Evolutionary conservation across 2,329 filamentous ascomycete genomes (phyloP).

Genomic region (Talaromyces sp.): DNA sequence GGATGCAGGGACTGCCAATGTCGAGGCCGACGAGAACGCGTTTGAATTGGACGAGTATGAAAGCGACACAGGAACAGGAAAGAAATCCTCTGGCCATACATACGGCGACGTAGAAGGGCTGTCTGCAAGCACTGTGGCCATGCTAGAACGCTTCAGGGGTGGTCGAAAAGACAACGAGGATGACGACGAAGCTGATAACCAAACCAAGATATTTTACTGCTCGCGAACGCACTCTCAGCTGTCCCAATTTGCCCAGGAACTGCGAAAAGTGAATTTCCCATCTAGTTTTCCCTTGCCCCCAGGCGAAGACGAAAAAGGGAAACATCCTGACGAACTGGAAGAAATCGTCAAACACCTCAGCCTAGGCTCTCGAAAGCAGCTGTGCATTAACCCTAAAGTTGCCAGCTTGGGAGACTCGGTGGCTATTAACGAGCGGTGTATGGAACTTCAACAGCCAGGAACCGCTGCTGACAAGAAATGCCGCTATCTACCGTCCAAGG

Average conservation of each 20-base stretch:
- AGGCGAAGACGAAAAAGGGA: slow-evolving; percentile 22
- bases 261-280: slow-evolving; percentile 73
- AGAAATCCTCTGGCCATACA: slow-evolving; percentile 17
- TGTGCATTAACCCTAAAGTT: slow-evolving; percentile 86
- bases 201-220: slow-evolving; percentile 84
- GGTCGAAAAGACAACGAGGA: slow-evolving; percentile 41
- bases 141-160: slow-evolving; percentile 65
- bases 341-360: slow-evolving; percentile 76
- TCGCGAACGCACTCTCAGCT: slow-evolving; percentile 91
- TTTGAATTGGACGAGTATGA: slow-evolving; percentile 75
- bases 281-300: slow-evolving; percentile 55
- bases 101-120: slow-evolving; percentile 45
- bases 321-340: slow-evolving; percentile 26
- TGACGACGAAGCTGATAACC: slow-evolving; percentile 57
- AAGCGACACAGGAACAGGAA: slow-evolving; percentile 53
- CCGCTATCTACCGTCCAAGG: slow-evolving; percentile 70
- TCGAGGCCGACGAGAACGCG: slow-evolving; percentile 55
- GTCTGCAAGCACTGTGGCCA: slow-evolving; percentile 69
- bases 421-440: slow-evolving; percentile 88
- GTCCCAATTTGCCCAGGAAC: slow-evolving; percentile 78
- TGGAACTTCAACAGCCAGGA: slow-evolving; percentile 77
- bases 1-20: slow-evolving; percentile 14
- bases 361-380: slow-evolving; percentile 77
- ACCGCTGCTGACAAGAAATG: slow-evolving; percentile 64
- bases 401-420: slow-evolving; percentile 63